Percentiles rank a stretch among this genome's conserved stretches.
These are phyloP conservation scores for Sistotremastrum niveocremeum DNA, from an alignment of 768 basidiomycete genomes.

Conservation along the genomic window DNA sequence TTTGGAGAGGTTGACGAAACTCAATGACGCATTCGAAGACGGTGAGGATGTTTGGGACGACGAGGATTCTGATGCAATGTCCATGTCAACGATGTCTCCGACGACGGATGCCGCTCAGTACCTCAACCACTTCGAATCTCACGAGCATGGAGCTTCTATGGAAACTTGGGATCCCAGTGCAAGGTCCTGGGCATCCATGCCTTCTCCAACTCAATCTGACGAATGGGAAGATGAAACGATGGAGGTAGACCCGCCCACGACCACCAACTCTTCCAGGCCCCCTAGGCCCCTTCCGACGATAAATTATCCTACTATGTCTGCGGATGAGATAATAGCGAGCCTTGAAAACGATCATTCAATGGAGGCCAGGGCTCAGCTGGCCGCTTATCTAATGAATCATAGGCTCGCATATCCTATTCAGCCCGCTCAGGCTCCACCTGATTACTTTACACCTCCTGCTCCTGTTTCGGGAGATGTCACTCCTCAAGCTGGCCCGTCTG, in stretches of 20 bases:
- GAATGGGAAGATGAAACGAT: constrained; percentile 22
- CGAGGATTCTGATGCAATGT: constrained; percentile 9
- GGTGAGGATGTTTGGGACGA: constrained; percentile 55
- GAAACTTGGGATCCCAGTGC: constrained; percentile 24
- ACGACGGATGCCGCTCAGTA: constrained; percentile 23
- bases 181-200: neutral
- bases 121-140: neutral
- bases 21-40: constrained; percentile 75
- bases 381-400: neutral
- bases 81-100: constrained; percentile 12
- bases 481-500: constrained; percentile 11
- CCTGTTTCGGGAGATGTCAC: constrained; percentile 8
- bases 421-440: no score
- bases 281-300: neutral
- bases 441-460: constrained; percentile 1
- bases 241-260: constrained; percentile 19
- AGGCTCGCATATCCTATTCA: no score
- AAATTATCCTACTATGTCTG: neutral
- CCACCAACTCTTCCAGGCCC: neutral
- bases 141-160: neutral
- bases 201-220: constrained; percentile 3
- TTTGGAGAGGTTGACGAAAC: constrained; percentile 52
- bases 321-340: neutral
- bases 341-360: constrained; percentile 1
- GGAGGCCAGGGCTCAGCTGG: neutral